Percentiles rank a stretch among this genome's conserved stretches.
phyloP scores from a whole-genome alignment of 495 filamentous ascomycete species.

The Tuber calosporum region DNA sequence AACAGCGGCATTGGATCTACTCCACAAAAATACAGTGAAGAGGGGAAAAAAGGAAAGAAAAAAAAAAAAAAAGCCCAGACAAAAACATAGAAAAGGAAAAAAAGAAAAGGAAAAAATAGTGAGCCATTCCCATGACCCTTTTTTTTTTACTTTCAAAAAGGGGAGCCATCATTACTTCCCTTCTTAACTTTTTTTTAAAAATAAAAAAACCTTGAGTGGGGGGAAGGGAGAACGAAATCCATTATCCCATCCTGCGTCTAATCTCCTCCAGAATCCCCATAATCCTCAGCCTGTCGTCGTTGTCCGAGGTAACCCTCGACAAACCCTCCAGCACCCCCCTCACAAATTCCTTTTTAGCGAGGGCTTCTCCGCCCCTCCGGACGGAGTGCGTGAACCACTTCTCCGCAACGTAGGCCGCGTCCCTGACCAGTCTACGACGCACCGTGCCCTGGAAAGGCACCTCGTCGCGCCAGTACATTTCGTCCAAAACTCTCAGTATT shows the following conservation, averaged over 20 bases:
- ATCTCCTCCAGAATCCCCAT: slow-evolving; percentile 28
- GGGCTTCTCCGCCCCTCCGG: slow-evolving; percentile 47
- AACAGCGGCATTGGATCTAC: not conserved
- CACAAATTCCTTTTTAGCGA: slow-evolving; percentile 37
- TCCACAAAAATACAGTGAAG: not conserved
- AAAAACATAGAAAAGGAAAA: not conserved
- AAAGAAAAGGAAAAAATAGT: not conserved
- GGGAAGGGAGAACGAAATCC: not conserved
- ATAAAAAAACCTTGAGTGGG: not conserved
- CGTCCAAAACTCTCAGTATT: slow-evolving; percentile 68
- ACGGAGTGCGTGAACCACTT: slow-evolving; percentile 59
- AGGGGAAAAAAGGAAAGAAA: not conserved
- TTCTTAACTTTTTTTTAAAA: not conserved
- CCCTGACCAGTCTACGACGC: slow-evolving; percentile 53
- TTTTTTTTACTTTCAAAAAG: not conserved
- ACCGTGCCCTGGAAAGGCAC: slow-evolving; percentile 67
- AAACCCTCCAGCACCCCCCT: slow-evolving; percentile 36
- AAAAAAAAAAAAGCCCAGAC: not conserved
- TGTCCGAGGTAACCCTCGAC: slow-evolving; percentile 20
- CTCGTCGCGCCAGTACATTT: slow-evolving; percentile 75
- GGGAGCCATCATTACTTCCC: not conserved
- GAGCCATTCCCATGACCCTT: not conserved
- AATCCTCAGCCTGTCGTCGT: slow-evolving; percentile 26
- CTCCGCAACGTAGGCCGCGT: slow-evolving; percentile 57
- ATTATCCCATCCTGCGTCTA: slow-evolving; percentile 33